Evolutionary conservation across 2,329 filamentous ascomycete genomes (phyloP).

Genomic region (Colletotrichum camelliae): DNA sequence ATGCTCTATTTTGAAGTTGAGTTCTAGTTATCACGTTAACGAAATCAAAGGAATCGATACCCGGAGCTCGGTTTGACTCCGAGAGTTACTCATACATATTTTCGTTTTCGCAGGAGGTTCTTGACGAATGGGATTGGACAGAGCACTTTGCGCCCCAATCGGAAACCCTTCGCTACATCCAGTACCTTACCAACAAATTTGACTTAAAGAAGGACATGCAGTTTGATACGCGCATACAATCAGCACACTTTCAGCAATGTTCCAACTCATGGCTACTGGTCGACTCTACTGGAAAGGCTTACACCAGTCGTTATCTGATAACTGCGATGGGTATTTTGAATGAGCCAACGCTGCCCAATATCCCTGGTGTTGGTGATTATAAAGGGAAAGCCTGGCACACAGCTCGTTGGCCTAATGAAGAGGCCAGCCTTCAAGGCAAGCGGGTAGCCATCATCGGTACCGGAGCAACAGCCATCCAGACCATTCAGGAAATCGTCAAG

Average conservation of each 20-base stretch:
- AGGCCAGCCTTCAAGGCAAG: slow-evolving; percentile 50
- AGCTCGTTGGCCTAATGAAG: slow-evolving; percentile 45
- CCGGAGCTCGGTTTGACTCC: slow-evolving; percentile 53
- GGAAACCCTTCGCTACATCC: slow-evolving; percentile 44
- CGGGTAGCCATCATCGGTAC: slow-evolving; percentile 55
- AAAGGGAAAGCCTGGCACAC: slow-evolving; percentile 49
- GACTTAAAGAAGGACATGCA: slow-evolving; percentile 36
- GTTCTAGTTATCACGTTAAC: not conserved
- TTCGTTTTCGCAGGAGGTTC: slow-evolving; percentile 43
- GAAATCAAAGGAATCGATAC: slow-evolving; percentile 38
- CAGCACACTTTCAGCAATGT: slow-evolving; percentile 30
- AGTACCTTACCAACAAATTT: slow-evolving; percentile 40
- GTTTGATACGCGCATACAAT: slow-evolving; percentile 32
- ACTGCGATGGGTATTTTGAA: slow-evolving; percentile 43
- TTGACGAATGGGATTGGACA: slow-evolving; percentile 47
- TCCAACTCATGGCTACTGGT: slow-evolving; percentile 31
- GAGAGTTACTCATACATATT: slow-evolving; percentile 51
- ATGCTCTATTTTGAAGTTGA: not conserved
- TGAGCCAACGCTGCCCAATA: slow-evolving; percentile 45
- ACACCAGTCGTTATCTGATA: slow-evolving; percentile 30
- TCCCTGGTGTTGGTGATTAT: slow-evolving; percentile 43
- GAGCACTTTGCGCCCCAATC: slow-evolving; percentile 36
- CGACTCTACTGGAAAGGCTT: slow-evolving; percentile 27
- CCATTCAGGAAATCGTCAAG: slow-evolving; percentile 47
- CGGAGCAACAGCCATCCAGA: slow-evolving; percentile 53